phyloP scores from a whole-genome alignment of 306 rosid genomes.

The Carpinus fangiana region DNA sequence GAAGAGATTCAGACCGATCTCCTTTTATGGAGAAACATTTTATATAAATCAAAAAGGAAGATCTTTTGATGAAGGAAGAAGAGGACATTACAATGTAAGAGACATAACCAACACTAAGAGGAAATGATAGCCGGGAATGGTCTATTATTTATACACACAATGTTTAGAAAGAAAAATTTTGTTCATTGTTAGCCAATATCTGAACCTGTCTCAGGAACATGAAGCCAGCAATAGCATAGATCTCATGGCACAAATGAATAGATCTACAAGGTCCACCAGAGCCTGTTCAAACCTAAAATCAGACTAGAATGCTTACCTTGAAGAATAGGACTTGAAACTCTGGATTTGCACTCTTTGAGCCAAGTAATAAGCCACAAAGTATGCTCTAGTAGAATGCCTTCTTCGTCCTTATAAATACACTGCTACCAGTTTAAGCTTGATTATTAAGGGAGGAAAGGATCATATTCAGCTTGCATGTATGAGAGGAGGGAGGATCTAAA shows the following conservation, averaged over 20 bases:
- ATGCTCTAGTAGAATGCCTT: neutral
- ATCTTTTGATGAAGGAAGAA: neutral
- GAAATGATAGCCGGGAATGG: neutral
- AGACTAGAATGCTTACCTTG: neutral
- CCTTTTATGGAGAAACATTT: neutral
- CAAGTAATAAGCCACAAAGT: neutral
- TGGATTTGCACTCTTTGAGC: neutral
- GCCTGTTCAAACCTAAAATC: neutral
- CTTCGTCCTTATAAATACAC: neutral
- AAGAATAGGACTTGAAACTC: neutral
- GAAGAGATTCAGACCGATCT: neutral
- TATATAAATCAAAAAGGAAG: neutral
- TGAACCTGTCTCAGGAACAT: neutral
- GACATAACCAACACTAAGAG: neutral
- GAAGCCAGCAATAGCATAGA: neutral
- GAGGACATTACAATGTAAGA: neutral
- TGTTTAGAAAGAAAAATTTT: neutral
- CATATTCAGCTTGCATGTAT: too few relatives aligned
- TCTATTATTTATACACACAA: neutral
- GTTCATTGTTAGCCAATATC: neutral
- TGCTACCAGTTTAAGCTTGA: neutral
- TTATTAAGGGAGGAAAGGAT: neutral
- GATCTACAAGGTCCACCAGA: neutral
- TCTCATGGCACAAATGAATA: neutral
- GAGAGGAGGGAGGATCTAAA: neutral